phyloP scores from a whole-genome alignment of 352 stramenopile genomes.

The Phytophthora litchii region DNA sequence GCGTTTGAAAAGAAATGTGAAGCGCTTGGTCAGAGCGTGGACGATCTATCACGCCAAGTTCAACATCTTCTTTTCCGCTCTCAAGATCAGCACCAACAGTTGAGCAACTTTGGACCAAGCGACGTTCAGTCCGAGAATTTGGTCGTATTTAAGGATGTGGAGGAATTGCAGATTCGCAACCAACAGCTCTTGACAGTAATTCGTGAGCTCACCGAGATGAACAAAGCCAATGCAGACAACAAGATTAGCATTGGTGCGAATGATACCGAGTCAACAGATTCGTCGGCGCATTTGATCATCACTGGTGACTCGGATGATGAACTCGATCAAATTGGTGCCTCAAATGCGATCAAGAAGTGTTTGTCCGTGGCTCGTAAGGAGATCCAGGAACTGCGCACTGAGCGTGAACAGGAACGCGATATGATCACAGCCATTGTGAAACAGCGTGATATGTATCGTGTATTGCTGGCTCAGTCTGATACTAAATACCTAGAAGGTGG shows the following conservation, averaged over 20 bases:
- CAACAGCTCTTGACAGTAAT: constrained; percentile 88
- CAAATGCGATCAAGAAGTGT: constrained; percentile 49
- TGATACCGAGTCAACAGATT: constrained; percentile 27
- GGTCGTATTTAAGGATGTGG: constrained; percentile 86
- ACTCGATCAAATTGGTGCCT: constrained; percentile 34
- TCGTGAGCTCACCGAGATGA: constrained; percentile 72
- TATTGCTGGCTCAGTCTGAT: constrained; percentile 91
- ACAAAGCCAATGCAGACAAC: constrained; percentile 24
- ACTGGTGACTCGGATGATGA: constrained; percentile 75
- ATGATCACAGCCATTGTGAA: constrained; percentile 95
- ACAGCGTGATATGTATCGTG: constrained; percentile 96
- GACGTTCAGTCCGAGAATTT: constrained; percentile 74
- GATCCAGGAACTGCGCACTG: constrained; percentile 73
- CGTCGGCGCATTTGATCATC: constrained; percentile 54
- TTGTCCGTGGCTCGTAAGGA: constrained; percentile 75
- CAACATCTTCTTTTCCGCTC: constrained; percentile 86
- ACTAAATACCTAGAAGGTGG: constrained; percentile 56
- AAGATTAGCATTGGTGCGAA: constrained; percentile 16
- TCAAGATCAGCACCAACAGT: constrained; percentile 54
- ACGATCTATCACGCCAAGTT: constrained; percentile 93
- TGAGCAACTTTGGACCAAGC: constrained; percentile 17
- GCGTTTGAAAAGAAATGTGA: constrained; percentile 73
- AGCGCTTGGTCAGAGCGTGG: constrained; percentile 79
- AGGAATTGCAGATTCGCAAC: constrained; percentile 92
- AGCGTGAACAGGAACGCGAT: constrained; percentile 82